Evolutionary conservation across 805 yeast genomes (phyloP).

Genomic region (Cyberlindnera galapagoensis): DNA sequence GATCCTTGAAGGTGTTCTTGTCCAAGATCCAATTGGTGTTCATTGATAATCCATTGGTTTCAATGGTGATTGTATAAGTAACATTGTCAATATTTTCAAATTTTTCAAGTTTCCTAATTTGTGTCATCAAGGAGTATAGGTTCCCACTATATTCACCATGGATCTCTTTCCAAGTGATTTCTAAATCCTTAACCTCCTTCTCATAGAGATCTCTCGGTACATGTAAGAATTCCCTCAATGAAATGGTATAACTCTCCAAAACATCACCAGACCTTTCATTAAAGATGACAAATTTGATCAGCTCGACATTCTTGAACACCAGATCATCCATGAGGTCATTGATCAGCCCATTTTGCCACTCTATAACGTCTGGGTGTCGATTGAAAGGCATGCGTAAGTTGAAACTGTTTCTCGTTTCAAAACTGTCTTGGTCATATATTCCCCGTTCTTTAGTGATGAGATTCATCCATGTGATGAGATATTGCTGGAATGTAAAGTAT

Average conservation of each 20-base stretch:
- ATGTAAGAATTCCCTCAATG: slow-evolving; percentile 26
- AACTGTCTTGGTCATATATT: slow-evolving; percentile 31
- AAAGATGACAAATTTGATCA: slow-evolving; percentile 33
- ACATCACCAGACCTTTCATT: slow-evolving; percentile 24
- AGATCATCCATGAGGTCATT: slow-evolving; percentile 10
- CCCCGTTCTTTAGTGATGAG: slow-evolving; percentile 30
- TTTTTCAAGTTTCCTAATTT: slow-evolving; percentile 10
- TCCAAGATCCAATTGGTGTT: slow-evolving; percentile 15
- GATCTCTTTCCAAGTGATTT: slow-evolving; percentile 7
- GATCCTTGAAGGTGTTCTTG: slow-evolving; percentile 11
- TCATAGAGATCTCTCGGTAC: slow-evolving; percentile 5
- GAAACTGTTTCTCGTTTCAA: slow-evolving; percentile 34
- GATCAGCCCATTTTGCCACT: slow-evolving; percentile 11
- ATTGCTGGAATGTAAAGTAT: slow-evolving; percentile 18
- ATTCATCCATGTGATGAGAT: slow-evolving; percentile 31
- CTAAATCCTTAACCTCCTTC: slow-evolving; percentile 9
- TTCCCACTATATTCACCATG: slow-evolving; percentile 18
- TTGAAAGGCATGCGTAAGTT: slow-evolving; percentile 35
- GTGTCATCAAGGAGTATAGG: slow-evolving; percentile 12
- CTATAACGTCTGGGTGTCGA: slow-evolving; percentile 36
- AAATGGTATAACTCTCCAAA: slow-evolving; percentile 34
- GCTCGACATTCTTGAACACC: slow-evolving; percentile 24
- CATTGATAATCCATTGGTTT: slow-evolving; percentile 9
- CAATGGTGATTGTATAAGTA: slow-evolving; percentile 6
- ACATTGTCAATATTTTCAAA: not conserved